Conservation (phyloP, 2,329 filamentous ascomycete genomes). For the Verticillium alfalfae region DNA sequence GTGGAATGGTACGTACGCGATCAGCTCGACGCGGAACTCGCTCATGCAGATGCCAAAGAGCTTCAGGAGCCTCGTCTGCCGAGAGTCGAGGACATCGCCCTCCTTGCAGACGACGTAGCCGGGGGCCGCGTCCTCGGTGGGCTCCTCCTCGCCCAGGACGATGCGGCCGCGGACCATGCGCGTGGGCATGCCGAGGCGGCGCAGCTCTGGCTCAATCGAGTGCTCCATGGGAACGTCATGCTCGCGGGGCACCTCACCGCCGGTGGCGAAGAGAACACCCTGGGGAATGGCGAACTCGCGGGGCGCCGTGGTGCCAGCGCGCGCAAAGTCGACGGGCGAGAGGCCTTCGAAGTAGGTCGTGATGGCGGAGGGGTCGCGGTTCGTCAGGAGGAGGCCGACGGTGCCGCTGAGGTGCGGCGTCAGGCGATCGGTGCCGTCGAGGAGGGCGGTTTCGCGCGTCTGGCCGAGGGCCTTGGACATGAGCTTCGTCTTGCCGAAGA, state of each 20-base stretch:
- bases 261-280: conserved; percentile 76
- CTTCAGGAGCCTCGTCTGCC: conserved; percentile 91
- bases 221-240: conserved; percentile 85
- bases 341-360: conserved; percentile 67
- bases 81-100: conserved; percentile 78
- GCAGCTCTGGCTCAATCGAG: conserved; percentile 82
- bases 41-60: conserved; percentile 86
- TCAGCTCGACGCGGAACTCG: conserved; percentile 78
- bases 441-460: conserved; percentile 70
- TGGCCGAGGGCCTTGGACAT: conserved; percentile 92
- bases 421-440: conserved; percentile 69
- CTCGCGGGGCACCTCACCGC: conserved; percentile 71
- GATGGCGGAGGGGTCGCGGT: conserved; percentile 63
- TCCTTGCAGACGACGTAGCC: conserved; percentile 78
- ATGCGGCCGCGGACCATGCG: conserved; percentile 85
- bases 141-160: conserved; percentile 56
- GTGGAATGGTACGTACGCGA: conserved; percentile 51
- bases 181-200: conserved; percentile 85
- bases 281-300: conserved; percentile 75
- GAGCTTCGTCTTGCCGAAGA: conserved; percentile 99
- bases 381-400: conserved; percentile 87
- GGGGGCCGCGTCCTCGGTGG: conserved; percentile 51
- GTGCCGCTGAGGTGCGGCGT: conserved; percentile 68
- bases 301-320: conserved; percentile 72
- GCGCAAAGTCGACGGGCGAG: conserved; percentile 79